Percentiles rank a stretch among this genome's conserved stretches.
These are phyloP conservation scores for Tetrapyrgos nigripes DNA, from an alignment of 1,284 basidiomycete genomes.

Conservation along the genomic window DNA sequence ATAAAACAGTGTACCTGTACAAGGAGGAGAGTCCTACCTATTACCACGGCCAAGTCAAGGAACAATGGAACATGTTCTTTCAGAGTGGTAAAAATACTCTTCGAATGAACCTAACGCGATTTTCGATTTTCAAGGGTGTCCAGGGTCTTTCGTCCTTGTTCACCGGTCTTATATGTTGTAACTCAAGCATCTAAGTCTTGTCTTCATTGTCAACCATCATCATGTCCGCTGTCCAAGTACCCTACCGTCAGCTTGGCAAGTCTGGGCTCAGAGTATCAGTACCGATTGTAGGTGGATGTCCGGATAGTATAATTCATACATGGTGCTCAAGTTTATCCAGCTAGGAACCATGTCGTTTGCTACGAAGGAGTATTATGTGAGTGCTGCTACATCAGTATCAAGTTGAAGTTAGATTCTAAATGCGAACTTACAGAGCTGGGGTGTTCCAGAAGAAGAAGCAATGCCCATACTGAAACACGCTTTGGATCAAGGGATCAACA, in stretches of 20 bases:
- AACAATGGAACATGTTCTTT: too few relatives aligned
- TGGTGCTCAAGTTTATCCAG: too few relatives aligned
- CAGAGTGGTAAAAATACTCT: too few relatives aligned
- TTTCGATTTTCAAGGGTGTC: too few relatives aligned
- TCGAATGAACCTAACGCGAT: too few relatives aligned
- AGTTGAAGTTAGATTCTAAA: neutral
- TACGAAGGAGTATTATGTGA: constrained; percentile 5
- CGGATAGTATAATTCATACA: neutral
- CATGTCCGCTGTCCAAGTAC: neutral
- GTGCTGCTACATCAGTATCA: constrained; percentile 16
- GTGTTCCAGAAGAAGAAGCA: constrained; percentile 9
- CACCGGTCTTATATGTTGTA: too few relatives aligned
- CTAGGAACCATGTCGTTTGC: constrained; percentile 11
- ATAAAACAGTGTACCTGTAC: too few relatives aligned
- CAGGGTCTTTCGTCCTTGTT: too few relatives aligned
- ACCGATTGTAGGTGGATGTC: constrained; percentile 7
- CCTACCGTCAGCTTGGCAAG: constrained; percentile 11
- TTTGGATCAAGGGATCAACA: constrained; percentile 23
- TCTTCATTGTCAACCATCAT: too few relatives aligned
- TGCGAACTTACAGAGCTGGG: neutral
- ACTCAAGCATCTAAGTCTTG: too few relatives aligned
- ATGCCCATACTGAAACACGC: constrained; percentile 17
- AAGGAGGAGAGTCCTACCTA: too few relatives aligned
- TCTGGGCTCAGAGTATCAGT: constrained; percentile 14
- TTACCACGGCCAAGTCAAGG: too few relatives aligned